phyloP scores from a whole-genome alignment of 2,329 filamentous ascomycete genomes.

The Botryosphaeria dothidea region DNA sequence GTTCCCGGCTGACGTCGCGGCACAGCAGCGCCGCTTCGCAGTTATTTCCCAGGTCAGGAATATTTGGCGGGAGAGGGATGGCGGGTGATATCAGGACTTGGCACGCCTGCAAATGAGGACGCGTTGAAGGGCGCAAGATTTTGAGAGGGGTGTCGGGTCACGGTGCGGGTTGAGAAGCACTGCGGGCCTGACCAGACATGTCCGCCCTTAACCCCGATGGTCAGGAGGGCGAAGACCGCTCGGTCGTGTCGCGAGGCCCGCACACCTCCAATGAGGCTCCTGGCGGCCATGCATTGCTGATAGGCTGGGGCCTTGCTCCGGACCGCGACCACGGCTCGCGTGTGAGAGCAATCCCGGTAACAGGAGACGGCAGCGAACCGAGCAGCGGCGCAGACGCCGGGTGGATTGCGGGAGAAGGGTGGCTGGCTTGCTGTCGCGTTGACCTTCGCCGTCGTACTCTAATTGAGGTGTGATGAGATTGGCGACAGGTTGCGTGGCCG shows the following conservation, averaged over 20 bases:
- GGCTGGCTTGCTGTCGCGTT: background rate
- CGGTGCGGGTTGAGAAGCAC: background rate
- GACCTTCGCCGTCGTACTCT: background rate
- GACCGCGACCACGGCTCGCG: background rate
- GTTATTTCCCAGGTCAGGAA: background rate
- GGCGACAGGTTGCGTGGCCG: background rate
- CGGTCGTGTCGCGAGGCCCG: background rate
- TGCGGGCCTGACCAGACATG: background rate
- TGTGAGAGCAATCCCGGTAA: background rate
- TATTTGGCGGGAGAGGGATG: background rate
- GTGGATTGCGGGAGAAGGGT: background rate
- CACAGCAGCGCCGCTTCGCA: background rate
- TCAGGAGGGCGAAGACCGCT: background rate
- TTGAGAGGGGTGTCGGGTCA: background rate
- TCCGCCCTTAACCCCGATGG: background rate
- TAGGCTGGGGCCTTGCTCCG: background rate
- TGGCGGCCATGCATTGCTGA: background rate
- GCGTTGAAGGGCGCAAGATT: background rate
- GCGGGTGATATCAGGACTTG: background rate
- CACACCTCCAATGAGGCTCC: background rate
- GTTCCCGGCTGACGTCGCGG: background rate
- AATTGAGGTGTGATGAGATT: background rate
- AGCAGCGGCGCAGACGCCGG: background rate
- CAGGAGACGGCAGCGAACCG: background rate
- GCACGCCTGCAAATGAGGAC: background rate